Evolutionary conservation across 768 basidiomycete genomes (phyloP), one percentile per base, ranked within the genome.

Genomic region (Tricholoma hemisulphureum): DNA sequence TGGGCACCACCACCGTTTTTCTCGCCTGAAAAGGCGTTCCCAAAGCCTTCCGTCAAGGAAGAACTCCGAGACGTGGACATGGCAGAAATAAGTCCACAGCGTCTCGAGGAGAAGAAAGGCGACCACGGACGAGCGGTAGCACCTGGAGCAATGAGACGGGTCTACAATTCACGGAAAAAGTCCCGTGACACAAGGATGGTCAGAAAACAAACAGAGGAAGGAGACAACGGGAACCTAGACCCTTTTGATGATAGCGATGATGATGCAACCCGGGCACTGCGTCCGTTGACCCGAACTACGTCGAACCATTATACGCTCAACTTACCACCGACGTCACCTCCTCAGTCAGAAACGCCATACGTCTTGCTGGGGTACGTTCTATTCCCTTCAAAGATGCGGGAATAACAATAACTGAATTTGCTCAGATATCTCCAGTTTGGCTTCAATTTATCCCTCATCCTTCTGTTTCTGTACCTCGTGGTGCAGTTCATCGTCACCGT

Each of bases 401-500:
- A 51, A n/a, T 39, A 16, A 52, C 57, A 51, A n/a, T 39, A 16
- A 52, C 57, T 56, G 65, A 66, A 59, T 66, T 53, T 55, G 24
- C 57, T 51, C 50, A 91, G 92, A 60, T 98, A 98, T 72, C 77
- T 96, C 20, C 96, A 98, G 69, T 93, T 98, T 74, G 85, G 91
- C 73, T 97, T 97, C 77, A 97, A 98, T 72, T 75, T 91, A 21
- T 87, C 90, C 6, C 82, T 98, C 34, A 85, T 94, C 49, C 65
- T 91, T 37, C 76, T 95, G 49, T 89, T 92, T 66, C 75, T 99
- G 60, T 97, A 95, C 69, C 80, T 98, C 58, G 77, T 89, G 45
- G 74, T 95, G 48, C 87, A 90, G 68, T 94, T 95, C 74, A 87
- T 98, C 67, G 75, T 91, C 58, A 95, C 94, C 8, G 87, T 99